Evolutionary conservation across 2,329 filamentous ascomycete species (phyloP).

Genomic region (Camptophora hylomeconis): DNA sequence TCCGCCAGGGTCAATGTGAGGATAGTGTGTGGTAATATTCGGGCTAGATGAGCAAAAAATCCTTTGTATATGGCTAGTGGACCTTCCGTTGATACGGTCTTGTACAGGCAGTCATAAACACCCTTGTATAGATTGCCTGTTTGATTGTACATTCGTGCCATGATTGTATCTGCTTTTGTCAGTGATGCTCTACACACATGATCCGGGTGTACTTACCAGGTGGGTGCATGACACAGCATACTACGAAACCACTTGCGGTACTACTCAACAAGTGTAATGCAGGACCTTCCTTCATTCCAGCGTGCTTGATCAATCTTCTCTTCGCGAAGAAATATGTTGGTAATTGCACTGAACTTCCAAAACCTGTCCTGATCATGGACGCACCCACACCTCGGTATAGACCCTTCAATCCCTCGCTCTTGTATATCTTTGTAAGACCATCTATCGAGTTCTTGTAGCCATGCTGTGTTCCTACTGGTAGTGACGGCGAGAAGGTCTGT

Average conservation of each 20-base stretch:
- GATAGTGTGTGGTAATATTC: conserved; percentile 92
- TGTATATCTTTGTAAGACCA: conserved; percentile 68
- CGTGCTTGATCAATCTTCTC: conserved; percentile 63
- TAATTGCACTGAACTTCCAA: conserved; percentile 88
- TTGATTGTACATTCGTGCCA: conserved; percentile 98
- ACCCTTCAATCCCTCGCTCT: conserved; percentile 61
- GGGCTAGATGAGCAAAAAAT: conserved; percentile 83
- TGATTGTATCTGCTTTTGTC: conserved; percentile 63
- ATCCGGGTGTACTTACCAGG: conserved; percentile 47
- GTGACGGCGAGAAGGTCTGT: conserved; percentile 83
- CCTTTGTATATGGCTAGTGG: conserved; percentile 93
- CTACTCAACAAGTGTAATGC: conserved; percentile 81
- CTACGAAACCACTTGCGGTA: conserved; percentile 82
- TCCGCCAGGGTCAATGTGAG: conserved; percentile 86
- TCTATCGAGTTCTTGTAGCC: conserved; percentile 76
- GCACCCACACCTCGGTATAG: conserved; percentile 84
- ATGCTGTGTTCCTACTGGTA: conserved; percentile 95
- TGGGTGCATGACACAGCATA: conserved; percentile 96
- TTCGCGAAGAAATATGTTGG: conserved; percentile 99
- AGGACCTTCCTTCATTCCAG: conserved; percentile 82
- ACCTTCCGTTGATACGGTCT: conserved; percentile 85
- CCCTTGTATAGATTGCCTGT: conserved; percentile 93
- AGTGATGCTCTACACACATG: conserved; percentile 7
- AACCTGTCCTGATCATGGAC: conserved; percentile 91
- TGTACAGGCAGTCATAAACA: conserved; percentile 80